Evolutionary conservation across 2,329 filamentous ascomycete genomes (phyloP), one percentile per base, ranked within the genome.

Genomic region (Lasiodiplodia sp.): DNA sequence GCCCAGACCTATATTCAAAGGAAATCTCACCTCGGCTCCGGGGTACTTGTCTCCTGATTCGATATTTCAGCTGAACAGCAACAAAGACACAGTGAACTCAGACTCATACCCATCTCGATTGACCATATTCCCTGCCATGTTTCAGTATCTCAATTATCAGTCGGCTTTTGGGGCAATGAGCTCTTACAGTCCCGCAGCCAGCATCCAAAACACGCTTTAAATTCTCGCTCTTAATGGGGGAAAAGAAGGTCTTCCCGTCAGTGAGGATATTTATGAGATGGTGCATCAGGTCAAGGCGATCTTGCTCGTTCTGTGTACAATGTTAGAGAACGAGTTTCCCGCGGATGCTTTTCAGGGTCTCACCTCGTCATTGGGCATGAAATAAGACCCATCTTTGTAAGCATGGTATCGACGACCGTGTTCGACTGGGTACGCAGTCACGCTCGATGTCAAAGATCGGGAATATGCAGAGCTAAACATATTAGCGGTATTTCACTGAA

Each of bases 241-340:
- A 69, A 21, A 74, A 66, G 18, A 69, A 72, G 28, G 73, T 56
- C 40, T 71, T 73, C 68, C 75, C 76, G 34, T 77, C 75, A 21
- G 83, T 69, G 10, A 58, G 18, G 4, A 31, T 34, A 5, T 11
- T 57, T 28, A 68, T n/a, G 23, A 65, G 6, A 80, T 78, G 31
- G 67, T 79, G 77, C 53, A 72, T 66, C 14, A 72, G 14, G 23
- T 72, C 70, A 18, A 81, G 71, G 14, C 79, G 74, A 66, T 80
- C 78, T 28, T 75, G 74, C 70, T 79, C 79, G 38, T 74, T 18
- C 56, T 60, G 37, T 21, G 3, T 2, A 4, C 3, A 10, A 31
- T 7, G 5, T 23, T 25, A 23, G 16, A 14, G 12, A 18, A 1
- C n/a, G 0, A 5, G 28, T n/a, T 11, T 5, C 4, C 14, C 23